Base-by-base conservation (phyloP, 2,329 filamentous ascomycete species). In the Lasiodiplodia citricola region DNA sequence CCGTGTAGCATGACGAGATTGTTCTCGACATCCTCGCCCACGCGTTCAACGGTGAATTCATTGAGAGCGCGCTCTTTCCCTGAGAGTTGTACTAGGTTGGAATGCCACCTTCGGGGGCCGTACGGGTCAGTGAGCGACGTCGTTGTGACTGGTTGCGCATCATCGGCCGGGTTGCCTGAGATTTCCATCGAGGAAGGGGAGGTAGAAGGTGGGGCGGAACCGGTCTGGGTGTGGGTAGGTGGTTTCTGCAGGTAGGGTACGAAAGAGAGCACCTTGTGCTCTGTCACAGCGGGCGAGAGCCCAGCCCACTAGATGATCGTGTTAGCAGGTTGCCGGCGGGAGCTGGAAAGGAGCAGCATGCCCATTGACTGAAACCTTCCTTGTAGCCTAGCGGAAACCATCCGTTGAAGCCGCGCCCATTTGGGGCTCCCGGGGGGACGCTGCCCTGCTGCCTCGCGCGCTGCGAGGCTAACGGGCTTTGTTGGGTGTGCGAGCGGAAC, bases 1-100 rank as follows among this genome's bases (percentile, higher is more conserved):
- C 96, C 96, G 78, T 99, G 96, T 4, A 99, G 84, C 88, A 99
- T 97, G 55, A 99, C 95, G 18, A 99, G 85, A 54, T 93, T 96
- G 76, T 98, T 91, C 57, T 96, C 91, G 0, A 89, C 87, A 4
- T 90, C 81, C 77, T 97, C 94, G 44, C 90, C 93, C 0, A 93
- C 82, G 62, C 94, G 87, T 82, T 97, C 93, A 2, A 99, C 88
- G 0, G 92, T 94, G 79, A 97, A 96, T 77, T 99, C 96, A 77
- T 99, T 98, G 71, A 99, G 80, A 2, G 90, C 92, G 62, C 96
- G 89, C 77, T 97, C 89, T 79, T 94, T 96, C 66, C 96, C 96
- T 18, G 91, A 89, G 68, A 99, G 84, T 71, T 90, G 83, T 13
- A 99, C 92, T 84, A 97, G 90, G 70, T 91, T 90, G 41, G 93